phyloP scores from a whole-genome alignment of 352 stramenopile genomes.

The Globisporangium lucens region DNA sequence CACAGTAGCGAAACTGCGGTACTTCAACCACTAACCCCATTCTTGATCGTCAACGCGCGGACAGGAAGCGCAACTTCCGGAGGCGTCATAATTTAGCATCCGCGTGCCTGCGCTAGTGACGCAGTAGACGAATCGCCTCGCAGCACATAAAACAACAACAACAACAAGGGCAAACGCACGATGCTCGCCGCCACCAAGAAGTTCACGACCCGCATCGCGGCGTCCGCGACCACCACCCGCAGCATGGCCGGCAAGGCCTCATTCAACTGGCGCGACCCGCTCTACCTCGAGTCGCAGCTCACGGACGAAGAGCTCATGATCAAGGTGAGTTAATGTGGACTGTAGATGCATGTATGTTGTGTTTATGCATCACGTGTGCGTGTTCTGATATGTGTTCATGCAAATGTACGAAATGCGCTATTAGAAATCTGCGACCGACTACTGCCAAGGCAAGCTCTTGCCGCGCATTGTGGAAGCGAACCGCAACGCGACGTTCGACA shows the following conservation, averaged over 20 bases:
- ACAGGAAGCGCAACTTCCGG: conserved; percentile 1
- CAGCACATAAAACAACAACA: background rate
- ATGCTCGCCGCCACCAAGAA: conserved; percentile 32
- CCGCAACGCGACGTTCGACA: conserved; percentile 93
- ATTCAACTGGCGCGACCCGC: conserved; percentile 84
- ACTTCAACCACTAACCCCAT: conserved; percentile 1
- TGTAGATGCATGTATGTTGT: background rate
- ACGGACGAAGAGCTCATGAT: conserved; percentile 92
- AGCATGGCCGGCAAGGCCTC: conserved; percentile 44
- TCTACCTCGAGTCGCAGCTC: conserved; percentile 72
- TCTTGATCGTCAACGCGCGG: conserved; percentile 6
- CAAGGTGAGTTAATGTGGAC: conserved; percentile 37
- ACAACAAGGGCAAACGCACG: background rate
- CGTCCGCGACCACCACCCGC: conserved; percentile 24
- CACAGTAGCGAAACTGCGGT: background rate
- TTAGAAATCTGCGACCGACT: conserved; percentile 90
- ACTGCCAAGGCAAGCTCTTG: conserved; percentile 93
- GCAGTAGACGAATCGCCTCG: conserved; percentile 10
- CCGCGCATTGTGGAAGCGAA: conserved; percentile 94
- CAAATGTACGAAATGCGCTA: background rate
- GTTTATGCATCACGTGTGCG: background rate
- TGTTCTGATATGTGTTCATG: background rate
- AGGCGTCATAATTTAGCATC: background rate
- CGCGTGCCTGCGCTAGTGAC: background rate
- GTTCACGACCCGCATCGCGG: conserved; percentile 22